These are phyloP conservation scores for Mycena maculata DNA, from an alignment of 768 basidiomycete species.

Conservation along the genomic window DNA sequence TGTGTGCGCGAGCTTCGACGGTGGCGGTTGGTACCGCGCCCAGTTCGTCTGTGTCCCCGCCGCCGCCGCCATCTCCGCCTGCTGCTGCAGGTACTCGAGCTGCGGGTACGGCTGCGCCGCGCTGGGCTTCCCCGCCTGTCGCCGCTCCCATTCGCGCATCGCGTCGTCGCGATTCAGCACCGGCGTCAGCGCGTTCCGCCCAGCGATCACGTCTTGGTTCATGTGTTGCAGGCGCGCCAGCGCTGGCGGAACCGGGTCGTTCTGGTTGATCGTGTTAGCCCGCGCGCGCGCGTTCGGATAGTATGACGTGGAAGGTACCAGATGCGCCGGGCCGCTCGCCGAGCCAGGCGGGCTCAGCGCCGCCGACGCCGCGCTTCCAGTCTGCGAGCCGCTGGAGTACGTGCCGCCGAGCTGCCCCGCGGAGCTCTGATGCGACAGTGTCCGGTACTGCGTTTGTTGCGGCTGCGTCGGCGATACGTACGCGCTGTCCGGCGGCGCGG, in stretches of 20 bases:
- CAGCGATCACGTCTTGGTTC: constrained; percentile 83
- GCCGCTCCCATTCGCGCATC: constrained; percentile 94
- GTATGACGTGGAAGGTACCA: constrained; percentile 74
- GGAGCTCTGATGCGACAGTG: constrained; percentile 62
- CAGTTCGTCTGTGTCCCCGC: constrained; percentile 68
- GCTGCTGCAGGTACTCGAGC: constrained; percentile 92
- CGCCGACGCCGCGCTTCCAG: constrained; percentile 46
- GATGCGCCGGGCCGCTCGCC: constrained; percentile 41
- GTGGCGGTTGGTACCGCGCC: constrained; percentile 71
- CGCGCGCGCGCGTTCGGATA: constrained; percentile 77
- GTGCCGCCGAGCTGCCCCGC: constrained; percentile 56
- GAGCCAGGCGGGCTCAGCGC: constrained; percentile 40
- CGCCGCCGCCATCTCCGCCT: constrained; percentile 83
- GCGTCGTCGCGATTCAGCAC: constrained; percentile 96
- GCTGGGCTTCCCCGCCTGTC: constrained; percentile 78
- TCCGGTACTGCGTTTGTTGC: constrained; percentile 53
- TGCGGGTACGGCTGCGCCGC: constrained; percentile 89
- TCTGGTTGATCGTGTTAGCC: constrained; percentile 92
- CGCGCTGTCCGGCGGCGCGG: constrained; percentile 47
- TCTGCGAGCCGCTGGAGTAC: constrained; percentile 46
- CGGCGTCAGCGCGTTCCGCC: constrained; percentile 89
- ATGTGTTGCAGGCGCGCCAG: constrained; percentile 90
- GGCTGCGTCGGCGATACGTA: constrained; percentile 34
- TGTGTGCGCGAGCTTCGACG: constrained; percentile 72
- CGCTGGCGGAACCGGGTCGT: constrained; percentile 95